These are phyloP conservation scores for Pythium sukuiense DNA, from an alignment of 352 stramenopile species.

Conservation along the genomic window DNA sequence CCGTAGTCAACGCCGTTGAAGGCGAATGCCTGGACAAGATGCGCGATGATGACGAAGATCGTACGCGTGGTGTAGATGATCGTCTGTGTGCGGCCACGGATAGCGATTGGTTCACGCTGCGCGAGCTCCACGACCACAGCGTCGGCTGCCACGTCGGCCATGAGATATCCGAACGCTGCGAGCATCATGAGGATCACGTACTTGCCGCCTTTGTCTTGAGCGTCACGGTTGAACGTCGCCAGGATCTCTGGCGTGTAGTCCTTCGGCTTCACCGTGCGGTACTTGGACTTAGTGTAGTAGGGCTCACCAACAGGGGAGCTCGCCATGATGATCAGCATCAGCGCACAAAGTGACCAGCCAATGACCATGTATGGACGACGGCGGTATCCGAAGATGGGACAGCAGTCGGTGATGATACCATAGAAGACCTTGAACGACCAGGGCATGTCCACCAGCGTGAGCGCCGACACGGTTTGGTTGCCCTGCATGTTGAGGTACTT, in stretches of 20 bases:
- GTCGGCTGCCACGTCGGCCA: constrained; percentile 48
- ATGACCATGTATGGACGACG: constrained; percentile 58
- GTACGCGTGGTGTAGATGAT: constrained; percentile 50
- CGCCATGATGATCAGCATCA: constrained; percentile 53
- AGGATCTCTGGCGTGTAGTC: constrained; percentile 31
- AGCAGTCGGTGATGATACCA: constrained; percentile 31
- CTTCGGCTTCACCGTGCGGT: constrained; percentile 16
- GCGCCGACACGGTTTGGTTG: constrained; percentile 29
- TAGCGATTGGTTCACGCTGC: constrained; percentile 49
- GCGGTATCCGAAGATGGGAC: constrained; percentile 47
- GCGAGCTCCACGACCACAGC: constrained; percentile 55
- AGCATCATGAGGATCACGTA: constrained; percentile 62
- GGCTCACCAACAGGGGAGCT: constrained; percentile 41
- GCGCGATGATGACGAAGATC: constrained; percentile 41
- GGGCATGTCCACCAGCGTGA: constrained; percentile 36
- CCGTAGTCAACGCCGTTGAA: constrained; percentile 61
- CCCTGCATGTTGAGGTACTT: constrained; percentile 50
- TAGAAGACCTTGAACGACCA: constrained; percentile 75
- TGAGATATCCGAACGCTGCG: constrained; percentile 48
- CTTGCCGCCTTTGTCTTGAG: constrained; percentile 38
- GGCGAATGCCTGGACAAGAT: constrained; percentile 43
- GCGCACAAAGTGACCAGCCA: constrained; percentile 44
- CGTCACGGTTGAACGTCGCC: constrained; percentile 37
- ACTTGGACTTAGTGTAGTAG: constrained; percentile 46
- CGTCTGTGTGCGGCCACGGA: constrained; percentile 52